phyloP scores from a whole-genome alignment of 106 monocot genomes.

The Dactylorhiza incarnata region DNA sequence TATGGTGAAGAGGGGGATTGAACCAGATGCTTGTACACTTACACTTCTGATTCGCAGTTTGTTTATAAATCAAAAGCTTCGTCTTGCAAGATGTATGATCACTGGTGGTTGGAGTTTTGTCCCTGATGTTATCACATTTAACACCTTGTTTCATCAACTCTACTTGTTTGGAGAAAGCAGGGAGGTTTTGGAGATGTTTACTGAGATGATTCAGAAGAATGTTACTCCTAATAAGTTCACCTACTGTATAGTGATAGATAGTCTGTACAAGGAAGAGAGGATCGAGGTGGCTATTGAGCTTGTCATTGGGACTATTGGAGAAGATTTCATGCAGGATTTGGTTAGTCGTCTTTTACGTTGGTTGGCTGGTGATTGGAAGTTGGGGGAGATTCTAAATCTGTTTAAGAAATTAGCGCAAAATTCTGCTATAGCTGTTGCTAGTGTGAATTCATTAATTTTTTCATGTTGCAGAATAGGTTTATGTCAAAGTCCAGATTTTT shows the following conservation, averaged over 20 bases:
- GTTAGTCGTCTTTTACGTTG: conserved; percentile 18
- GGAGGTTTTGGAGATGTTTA: conserved; percentile 14
- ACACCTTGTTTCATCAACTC: conserved; percentile 31
- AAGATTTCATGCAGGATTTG: conserved; percentile 16
- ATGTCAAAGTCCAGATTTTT: conserved; percentile 23
- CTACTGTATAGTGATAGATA: conserved; percentile 26
- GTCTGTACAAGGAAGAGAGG: conserved; percentile 21
- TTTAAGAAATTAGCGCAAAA: conserved; percentile 25
- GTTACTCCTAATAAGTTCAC: conserved; percentile 29
- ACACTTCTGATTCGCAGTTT: conserved; percentile 35
- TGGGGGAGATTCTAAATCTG: conserved; percentile 10
- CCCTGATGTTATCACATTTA: conserved; percentile 29
- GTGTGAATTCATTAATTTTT: conserved; percentile 23
- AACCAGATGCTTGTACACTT: conserved; percentile 26
- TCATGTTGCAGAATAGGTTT: conserved; percentile 29
- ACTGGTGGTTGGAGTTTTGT: conserved; percentile 4
- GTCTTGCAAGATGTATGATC: conserved; percentile 17
- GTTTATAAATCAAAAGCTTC: conserved; percentile 21
- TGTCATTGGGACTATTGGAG: conserved; percentile 10
- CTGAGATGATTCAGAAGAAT: conserved; percentile 18
- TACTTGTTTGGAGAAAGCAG: conserved; percentile 7
- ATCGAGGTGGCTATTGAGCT: conserved; percentile 15
- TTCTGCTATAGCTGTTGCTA: conserved; percentile 9
- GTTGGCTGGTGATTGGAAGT: conserved; percentile 16
- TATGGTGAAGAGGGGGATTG: conserved; percentile 43